These are phyloP conservation scores for Saitozyma sp. DNA, from an alignment of 768 basidiomycete genomes.

Conservation along the genomic window DNA sequence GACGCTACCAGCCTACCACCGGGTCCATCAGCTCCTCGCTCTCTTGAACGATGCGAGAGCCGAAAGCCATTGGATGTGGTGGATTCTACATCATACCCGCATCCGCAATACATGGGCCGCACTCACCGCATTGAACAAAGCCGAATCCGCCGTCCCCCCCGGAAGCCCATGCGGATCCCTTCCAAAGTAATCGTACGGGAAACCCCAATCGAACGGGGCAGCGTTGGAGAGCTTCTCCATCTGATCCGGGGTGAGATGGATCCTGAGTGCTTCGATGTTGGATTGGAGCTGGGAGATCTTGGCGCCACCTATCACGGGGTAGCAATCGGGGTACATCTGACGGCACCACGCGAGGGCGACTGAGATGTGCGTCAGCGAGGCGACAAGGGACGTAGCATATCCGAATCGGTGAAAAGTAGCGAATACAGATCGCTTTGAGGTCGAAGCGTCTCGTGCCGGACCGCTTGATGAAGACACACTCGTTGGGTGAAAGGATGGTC, in stretches of 20 bases:
- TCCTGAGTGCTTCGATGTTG: conserved; percentile 25
- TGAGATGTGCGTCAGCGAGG: background rate
- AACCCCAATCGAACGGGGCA: conserved; percentile 29
- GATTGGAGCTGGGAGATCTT: conserved; percentile 35
- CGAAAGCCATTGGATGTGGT: too few species aligned
- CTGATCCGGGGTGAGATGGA: conserved; percentile 36
- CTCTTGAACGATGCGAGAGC: too few species aligned
- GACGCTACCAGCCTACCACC: too few species aligned
- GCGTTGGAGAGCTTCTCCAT: conserved; percentile 38
- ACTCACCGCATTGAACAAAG: conserved; percentile 10
- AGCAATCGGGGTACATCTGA: conserved; percentile 35
- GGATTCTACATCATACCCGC: too few species aligned
- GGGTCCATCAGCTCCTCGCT: too few species aligned
- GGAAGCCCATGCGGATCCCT: conserved; percentile 18
- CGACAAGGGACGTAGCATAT: background rate
- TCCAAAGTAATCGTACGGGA: conserved; percentile 22
- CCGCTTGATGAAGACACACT: too few species aligned
- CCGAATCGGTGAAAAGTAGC: background rate
- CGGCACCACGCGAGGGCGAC: conserved; percentile 43
- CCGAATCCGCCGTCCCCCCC: conserved; percentile 8
- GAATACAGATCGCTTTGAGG: too few species aligned
- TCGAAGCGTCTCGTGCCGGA: too few species aligned
- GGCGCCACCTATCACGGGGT: conserved; percentile 45
- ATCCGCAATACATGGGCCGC: too few species aligned
- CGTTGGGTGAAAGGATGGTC: too few species aligned